A percentile compares a stretch with the other conserved stretches of the same genome.
Conservation (phyloP, 176 grass and related monocot genomes). For the Chrysopogon serrulatus region DNA sequence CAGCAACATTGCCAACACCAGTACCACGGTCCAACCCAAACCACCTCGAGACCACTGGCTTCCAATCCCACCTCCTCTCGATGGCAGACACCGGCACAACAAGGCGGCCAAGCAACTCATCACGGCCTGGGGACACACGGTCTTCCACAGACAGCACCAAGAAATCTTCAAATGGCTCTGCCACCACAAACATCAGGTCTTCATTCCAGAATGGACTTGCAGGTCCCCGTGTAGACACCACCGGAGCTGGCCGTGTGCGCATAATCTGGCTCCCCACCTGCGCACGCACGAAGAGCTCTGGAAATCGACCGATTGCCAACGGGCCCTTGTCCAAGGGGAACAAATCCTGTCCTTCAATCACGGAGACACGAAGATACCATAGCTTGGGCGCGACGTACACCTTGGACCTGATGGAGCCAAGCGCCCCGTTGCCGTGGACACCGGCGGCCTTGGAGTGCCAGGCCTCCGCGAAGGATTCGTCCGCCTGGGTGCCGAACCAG, state of each 20-base stretch:
- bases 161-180: constrained; percentile 86
- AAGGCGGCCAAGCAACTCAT: constrained; percentile 69
- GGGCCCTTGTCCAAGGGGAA: constrained; percentile 45
- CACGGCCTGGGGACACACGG: constrained; percentile 50
- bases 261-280: constrained; percentile 69
- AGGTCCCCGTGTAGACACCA: constrained; percentile 39
- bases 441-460: constrained; percentile 90
- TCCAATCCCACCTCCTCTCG: constrained; percentile 76
- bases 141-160: constrained; percentile 69
- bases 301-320: constrained; percentile 38
- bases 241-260: constrained; percentile 47
- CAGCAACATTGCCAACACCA: constrained; percentile 16
- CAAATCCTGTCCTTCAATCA: constrained; percentile 79
- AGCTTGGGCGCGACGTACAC: constrained; percentile 92
- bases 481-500: constrained; percentile 89
- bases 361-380: constrained; percentile 76
- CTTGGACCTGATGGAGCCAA: constrained; percentile 90
- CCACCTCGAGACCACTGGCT: constrained; percentile 72
- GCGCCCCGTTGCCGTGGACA: constrained; percentile 59
- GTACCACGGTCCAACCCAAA: constrained; percentile 46
- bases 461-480: constrained; percentile 87
- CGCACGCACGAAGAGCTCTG: constrained; percentile 67
- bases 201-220: constrained; percentile 81
- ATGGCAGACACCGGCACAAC: constrained; percentile 56
- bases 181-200: constrained; percentile 87